Base-by-base conservation (phyloP, 1,139 yeast genomes). In the Sugiyamaella grinbergsii region DNA sequence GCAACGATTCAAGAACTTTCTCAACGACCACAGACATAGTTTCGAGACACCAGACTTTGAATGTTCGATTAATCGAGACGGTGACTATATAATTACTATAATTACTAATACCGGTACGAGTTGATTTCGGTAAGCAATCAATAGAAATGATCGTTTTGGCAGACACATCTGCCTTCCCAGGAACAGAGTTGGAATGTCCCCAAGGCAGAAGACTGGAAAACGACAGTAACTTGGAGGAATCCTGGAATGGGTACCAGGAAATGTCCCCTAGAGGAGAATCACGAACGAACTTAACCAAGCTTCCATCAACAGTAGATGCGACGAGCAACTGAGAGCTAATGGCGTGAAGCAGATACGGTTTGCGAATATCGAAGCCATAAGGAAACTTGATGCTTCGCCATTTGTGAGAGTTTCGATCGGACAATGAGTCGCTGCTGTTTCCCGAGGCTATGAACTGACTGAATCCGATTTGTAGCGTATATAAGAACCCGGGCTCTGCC, bases 291-390 rank as follows among this genome's bases (percentile, higher is more conserved):
- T 54, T 84, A 62, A 15, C 86, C 83, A 50, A 46, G 1, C 59
- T 45, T 5, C 96, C 96, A 67, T 89, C 95, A 40, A 76, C 75
- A 49, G 88, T 71, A 1, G 87, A 75, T 0, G 84, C 79, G 5
- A 88, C 65, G 7, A 77, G 67, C 51, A 73, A 72, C 15, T 64
- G 61, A 0, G 71, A 57, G 44, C 77, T 75, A 5, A 82, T 65
- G 0, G 83, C 66, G 51, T 75, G 74, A 53, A 87, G 60, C 18
- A 73, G 68, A 52, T 79, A 79, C 1, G 95, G 93, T 10, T 72
- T 67, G 59, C 90, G 76, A 38, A 84, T 71, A 53, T 85, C 89
- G 63, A 88, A 86, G 11, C 89, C 81, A 63, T 83, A 85, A 1
- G 95, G 95, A 34, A 55, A 55, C 43, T 62, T 62, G 42, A 66